Evolutionary conservation across 306 rosid genomes (phyloP).

Genomic region (Cicer bijugum): DNA sequence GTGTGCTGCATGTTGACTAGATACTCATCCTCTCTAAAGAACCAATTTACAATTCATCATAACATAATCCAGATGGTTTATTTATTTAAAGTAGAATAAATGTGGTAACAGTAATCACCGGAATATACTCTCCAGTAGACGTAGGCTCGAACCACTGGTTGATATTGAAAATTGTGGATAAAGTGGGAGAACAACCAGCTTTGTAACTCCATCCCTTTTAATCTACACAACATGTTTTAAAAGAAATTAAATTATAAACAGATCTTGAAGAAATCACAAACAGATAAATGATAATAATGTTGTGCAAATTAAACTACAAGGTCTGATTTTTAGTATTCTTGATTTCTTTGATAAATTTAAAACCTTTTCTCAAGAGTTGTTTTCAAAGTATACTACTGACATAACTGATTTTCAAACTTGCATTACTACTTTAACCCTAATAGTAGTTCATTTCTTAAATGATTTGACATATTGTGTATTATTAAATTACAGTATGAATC

Average conservation of each 20-base stretch:
- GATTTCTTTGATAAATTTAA: neutral
- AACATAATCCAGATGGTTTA: slow-evolving; percentile 29
- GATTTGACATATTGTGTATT: too few species aligned
- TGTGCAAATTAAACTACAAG: neutral
- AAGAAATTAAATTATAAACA: slow-evolving; percentile 36
- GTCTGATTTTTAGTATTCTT: neutral
- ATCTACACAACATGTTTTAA: slow-evolving; percentile 59
- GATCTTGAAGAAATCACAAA: neutral
- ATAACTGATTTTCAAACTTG: too few species aligned
- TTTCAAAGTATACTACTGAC: too few species aligned
- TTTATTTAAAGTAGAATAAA: slow-evolving; percentile 14
- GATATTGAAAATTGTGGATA: slow-evolving; percentile 99
- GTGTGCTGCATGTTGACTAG: slow-evolving; percentile 98
- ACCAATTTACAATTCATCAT: slow-evolving; percentile 37
- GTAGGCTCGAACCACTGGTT: slow-evolving; percentile 95
- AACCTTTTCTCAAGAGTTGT: neutral
- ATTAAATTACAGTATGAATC: neutral
- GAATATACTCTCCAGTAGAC: slow-evolving; percentile 94
- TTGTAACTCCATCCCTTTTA: slow-evolving; percentile 81
- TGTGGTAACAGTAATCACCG: slow-evolving; percentile 55
- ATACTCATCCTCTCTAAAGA: slow-evolving; percentile 87
- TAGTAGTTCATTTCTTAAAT: too few species aligned
- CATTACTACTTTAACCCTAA: too few species aligned
- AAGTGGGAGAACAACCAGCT: slow-evolving; percentile 97
- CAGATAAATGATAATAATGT: too few species aligned